A percentile compares a stretch with the other conserved stretches of the same genome.
Conservation (phyloP, 352 stramenopile species). For the Peronospora belbahrii region DNA sequence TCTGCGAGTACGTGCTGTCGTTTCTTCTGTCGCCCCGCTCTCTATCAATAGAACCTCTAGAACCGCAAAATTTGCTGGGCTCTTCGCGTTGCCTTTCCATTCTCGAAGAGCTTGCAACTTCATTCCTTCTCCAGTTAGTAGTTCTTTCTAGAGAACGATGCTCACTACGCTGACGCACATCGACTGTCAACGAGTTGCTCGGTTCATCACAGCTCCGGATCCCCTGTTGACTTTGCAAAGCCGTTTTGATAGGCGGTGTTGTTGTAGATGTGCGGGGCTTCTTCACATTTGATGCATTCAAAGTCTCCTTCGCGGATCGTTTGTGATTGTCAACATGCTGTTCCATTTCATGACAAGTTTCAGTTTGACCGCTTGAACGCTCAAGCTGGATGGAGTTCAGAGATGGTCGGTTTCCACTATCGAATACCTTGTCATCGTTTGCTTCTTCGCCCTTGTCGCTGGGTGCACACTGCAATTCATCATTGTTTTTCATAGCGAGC, state of each 20-base stretch:
- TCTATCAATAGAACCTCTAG: slow-evolving; percentile 7
- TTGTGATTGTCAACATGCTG: slow-evolving; percentile 20
- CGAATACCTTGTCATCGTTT: slow-evolving; percentile 1
- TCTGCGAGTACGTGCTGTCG: background rate
- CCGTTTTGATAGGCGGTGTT: slow-evolving; percentile 1
- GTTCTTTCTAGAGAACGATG: slow-evolving; percentile 5
- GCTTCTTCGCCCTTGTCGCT: slow-evolving; percentile 1
- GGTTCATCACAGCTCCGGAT: slow-evolving; percentile 20
- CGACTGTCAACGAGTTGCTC: slow-evolving; percentile 8
- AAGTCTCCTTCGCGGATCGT: slow-evolving; percentile 5
- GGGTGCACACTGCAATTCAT: background rate
- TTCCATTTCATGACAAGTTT: too few relatives aligned
- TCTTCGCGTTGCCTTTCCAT: slow-evolving; percentile 7
- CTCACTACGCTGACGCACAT: slow-evolving; percentile 11
- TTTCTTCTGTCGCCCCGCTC: slow-evolving; percentile 7
- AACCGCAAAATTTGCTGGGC: slow-evolving; percentile 7
- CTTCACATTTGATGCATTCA: slow-evolving; percentile 8
- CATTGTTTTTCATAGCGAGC: background rate
- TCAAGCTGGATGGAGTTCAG: background rate
- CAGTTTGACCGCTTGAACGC: slow-evolving; percentile 2
- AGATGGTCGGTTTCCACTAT: background rate
- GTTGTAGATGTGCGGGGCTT: slow-evolving; percentile 14
- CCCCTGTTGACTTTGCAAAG: slow-evolving; percentile 17
- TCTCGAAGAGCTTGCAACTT: slow-evolving; percentile 5
- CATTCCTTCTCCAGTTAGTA: slow-evolving; percentile 4